These are phyloP conservation scores for Termitomyces sp. DNA, from an alignment of 768 basidiomycete species.

Conservation along the genomic window DNA sequence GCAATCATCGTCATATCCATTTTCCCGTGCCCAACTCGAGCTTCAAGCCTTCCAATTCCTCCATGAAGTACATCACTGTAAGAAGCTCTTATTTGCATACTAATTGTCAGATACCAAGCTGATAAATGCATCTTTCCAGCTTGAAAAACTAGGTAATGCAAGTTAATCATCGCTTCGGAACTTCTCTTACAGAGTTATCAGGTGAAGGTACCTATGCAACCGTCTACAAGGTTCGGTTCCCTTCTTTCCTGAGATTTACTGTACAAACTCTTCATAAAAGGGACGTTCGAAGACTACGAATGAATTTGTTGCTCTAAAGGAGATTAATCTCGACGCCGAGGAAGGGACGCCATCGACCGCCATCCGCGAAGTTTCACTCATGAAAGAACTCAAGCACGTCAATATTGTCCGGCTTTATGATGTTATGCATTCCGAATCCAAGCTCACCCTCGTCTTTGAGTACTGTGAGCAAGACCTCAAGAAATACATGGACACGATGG, in stretches of 20 bases:
- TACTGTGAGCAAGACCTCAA: conserved; percentile 98
- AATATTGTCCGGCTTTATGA: conserved; percentile 98
- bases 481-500: conserved; percentile 98
- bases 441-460: conserved; percentile 97
- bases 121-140: conserved; percentile 29
- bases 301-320: conserved; percentile 96
- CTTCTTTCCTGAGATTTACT: neutral
- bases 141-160: conserved; percentile 79
- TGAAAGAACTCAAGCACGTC: conserved; percentile 99
- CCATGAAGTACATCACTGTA: conserved; percentile 55
- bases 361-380: conserved; percentile 97
- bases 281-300: conserved; percentile 97
- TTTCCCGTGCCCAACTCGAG: neutral
- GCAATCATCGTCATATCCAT: neutral
- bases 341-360: conserved; percentile 99
- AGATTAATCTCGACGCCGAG: conserved; percentile 98
- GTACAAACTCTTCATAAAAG: conserved; percentile 29
- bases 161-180: neutral
- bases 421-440: conserved; percentile 98
- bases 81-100: conserved; percentile 7
- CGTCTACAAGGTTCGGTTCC: conserved; percentile 79
- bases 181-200: conserved; percentile 46
- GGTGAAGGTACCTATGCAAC: conserved; percentile 95
- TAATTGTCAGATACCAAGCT: neutral
- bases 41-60: neutral